These are phyloP conservation scores for Phyllostachys edulis DNA, from an alignment of 176 grass and related monocot species.

Conservation along the genomic window DNA sequence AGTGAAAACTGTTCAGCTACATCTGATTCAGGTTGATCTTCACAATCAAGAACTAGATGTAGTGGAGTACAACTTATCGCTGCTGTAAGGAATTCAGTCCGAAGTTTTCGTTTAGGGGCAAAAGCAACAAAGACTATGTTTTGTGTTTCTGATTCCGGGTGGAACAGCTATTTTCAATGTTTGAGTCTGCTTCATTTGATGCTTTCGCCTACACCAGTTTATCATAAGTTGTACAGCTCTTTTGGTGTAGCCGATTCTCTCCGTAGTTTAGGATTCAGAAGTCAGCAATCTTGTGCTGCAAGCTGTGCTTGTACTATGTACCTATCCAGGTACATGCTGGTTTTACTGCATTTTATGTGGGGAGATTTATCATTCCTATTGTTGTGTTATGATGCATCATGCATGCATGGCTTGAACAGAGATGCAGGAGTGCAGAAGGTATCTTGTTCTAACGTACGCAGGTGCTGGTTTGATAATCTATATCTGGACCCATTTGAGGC, in stretches of 20 bases:
- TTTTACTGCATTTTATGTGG: neutral
- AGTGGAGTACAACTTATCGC: neutral
- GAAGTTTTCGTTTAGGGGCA: neutral
- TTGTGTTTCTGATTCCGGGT: neutral
- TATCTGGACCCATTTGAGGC: neutral
- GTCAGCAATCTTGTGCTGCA: neutral
- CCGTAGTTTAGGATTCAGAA: neutral
- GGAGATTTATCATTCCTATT: neutral
- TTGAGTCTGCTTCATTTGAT: conserved; percentile 2
- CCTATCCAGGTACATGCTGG: neutral
- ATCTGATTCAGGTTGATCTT: neutral
- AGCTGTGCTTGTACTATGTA: conserved; percentile 1
- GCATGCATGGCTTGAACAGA: neutral
- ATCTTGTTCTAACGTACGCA: neutral
- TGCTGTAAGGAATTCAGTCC: neutral
- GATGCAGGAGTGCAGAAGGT: neutral
- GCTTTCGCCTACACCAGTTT: neutral
- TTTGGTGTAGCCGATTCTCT: conserved; percentile 9
- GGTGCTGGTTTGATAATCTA: neutral
- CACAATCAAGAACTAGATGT: neutral
- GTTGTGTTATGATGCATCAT: neutral
- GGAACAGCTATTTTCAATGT: neutral
- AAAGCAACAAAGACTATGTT: conserved; percentile 9
- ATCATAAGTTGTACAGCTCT: conserved; percentile 18
- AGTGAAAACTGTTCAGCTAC: conserved; percentile 2